Conservation (phyloP, 2,329 filamentous ascomycete species). For the Sporothrix globosa region DNA sequence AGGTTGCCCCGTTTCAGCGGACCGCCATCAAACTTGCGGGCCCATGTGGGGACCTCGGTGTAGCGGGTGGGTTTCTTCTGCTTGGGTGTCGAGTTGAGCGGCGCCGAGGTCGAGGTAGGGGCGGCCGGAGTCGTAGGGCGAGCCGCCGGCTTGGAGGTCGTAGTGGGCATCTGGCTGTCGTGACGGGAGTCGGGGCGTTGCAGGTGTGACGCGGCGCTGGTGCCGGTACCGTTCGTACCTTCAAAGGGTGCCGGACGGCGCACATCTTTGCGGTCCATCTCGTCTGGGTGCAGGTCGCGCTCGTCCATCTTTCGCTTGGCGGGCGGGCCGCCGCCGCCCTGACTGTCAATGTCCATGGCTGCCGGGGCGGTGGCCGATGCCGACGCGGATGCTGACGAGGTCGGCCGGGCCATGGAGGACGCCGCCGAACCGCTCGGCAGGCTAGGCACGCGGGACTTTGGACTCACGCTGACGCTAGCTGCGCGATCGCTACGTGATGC, state of each 20-base stretch:
- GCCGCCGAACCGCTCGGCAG: slow-evolving; percentile 22
- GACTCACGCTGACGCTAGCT: slow-evolving; percentile 73
- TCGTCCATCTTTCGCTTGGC: slow-evolving; percentile 56
- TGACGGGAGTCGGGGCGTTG: slow-evolving; percentile 9
- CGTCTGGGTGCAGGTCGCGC: slow-evolving; percentile 53
- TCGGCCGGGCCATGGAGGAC: slow-evolving; percentile 12
- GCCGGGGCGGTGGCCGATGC: not conserved
- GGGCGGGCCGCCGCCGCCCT: slow-evolving; percentile 43
- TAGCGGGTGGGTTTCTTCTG: slow-evolving; percentile 44
- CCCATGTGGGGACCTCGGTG: slow-evolving; percentile 53
- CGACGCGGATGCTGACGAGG: slow-evolving; percentile 24
- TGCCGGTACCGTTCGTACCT: slow-evolving; percentile 47
- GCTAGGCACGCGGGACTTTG: slow-evolving; percentile 64
- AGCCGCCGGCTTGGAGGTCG: not conserved
- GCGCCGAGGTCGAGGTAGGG: not conserved
- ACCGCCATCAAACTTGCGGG: slow-evolving; percentile 47
- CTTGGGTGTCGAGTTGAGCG: not conserved
- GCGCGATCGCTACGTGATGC: slow-evolving; percentile 66
- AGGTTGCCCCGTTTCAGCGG: slow-evolving; percentile 51
- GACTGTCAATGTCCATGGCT: slow-evolving; percentile 41
- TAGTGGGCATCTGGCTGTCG: not conserved
- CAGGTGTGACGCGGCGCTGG: slow-evolving; percentile 32
- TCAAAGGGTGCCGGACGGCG: slow-evolving; percentile 55
- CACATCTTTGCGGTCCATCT: slow-evolving; percentile 54
- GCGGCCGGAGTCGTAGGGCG: not conserved